phyloP scores from a whole-genome alignment of 2,329 filamentous ascomycete genomes.

The Apiospora hydei region DNA sequence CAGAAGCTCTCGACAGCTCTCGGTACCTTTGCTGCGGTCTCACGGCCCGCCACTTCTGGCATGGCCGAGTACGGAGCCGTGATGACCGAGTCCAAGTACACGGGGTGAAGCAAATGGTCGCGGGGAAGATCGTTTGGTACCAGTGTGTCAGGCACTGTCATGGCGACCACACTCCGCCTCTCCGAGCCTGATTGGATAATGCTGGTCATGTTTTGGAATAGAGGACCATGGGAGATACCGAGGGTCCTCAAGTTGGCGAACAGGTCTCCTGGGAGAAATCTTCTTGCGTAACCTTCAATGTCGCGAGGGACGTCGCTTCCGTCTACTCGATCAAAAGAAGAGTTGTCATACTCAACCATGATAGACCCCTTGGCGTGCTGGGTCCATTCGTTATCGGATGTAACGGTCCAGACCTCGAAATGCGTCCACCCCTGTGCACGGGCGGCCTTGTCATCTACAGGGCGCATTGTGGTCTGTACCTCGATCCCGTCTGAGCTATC shows the following conservation, averaged over 20 bases:
- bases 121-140: no score
- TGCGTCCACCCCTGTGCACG: not conserved
- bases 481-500: not conserved
- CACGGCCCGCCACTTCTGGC: not conserved
- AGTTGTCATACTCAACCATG: not conserved
- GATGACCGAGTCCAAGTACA: conserved; percentile 63
- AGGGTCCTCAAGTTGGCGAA: not conserved
- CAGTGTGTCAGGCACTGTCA: no score
- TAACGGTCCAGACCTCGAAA: not conserved
- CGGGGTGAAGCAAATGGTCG: conserved; percentile 54
- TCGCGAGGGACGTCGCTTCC: not conserved
- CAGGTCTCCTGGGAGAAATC: no score
- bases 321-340: not conserved
- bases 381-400: not conserved
- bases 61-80: conserved; percentile 53
- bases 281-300: no score
- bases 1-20: not conserved
- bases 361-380: not conserved
- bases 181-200: not conserved
- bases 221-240: not conserved
- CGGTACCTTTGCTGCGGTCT: not conserved
- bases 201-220: not conserved
- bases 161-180: no score
- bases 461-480: not conserved
- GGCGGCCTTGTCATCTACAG: not conserved